phyloP scores from a whole-genome alignment of 768 basidiomycete species.

The Chalciporus chontae region DNA sequence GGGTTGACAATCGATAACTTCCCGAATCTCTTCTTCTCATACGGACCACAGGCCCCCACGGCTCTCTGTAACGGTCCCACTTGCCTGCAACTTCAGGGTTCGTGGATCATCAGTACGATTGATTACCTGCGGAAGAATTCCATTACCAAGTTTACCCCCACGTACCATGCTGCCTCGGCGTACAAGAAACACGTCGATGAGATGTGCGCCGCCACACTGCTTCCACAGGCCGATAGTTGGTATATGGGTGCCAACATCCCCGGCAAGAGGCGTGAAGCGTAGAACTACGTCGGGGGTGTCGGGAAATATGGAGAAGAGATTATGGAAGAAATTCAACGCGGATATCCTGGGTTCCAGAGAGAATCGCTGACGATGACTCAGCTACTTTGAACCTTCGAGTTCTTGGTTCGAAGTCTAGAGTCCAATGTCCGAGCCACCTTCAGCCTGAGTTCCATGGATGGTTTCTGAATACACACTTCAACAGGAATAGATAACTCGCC shows the following conservation, averaged over 20 bases:
- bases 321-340: constrained; percentile 9
- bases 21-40: constrained; percentile 13
- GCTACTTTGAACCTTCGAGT: too few relatives aligned
- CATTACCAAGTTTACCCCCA: constrained; percentile 4
- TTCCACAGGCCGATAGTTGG: constrained; percentile 7
- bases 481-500: too few relatives aligned
- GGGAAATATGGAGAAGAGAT: constrained; percentile 9
- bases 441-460: too few relatives aligned
- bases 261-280: not conserved
- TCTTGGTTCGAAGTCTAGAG: too few relatives aligned
- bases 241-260: constrained; percentile 3
- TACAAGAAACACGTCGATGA: constrained; percentile 10
- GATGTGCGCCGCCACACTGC: constrained; percentile 1
- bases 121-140: constrained; percentile 3
- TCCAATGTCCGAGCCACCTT: too few relatives aligned
- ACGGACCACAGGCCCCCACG: constrained; percentile 14
- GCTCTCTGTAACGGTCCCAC: constrained; percentile 7
- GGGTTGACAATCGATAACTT: constrained; percentile 6
- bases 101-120: constrained; percentile 13
- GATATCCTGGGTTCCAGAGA: constrained; percentile 13
- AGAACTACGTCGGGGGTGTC: not conserved
- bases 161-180: constrained; percentile 1
- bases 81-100: constrained; percentile 3
- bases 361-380: not conserved
- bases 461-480: too few relatives aligned